These are phyloP conservation scores for Colletotrichum trifolii DNA, from an alignment of 2,329 filamentous ascomycete genomes.

Conservation along the genomic window DNA sequence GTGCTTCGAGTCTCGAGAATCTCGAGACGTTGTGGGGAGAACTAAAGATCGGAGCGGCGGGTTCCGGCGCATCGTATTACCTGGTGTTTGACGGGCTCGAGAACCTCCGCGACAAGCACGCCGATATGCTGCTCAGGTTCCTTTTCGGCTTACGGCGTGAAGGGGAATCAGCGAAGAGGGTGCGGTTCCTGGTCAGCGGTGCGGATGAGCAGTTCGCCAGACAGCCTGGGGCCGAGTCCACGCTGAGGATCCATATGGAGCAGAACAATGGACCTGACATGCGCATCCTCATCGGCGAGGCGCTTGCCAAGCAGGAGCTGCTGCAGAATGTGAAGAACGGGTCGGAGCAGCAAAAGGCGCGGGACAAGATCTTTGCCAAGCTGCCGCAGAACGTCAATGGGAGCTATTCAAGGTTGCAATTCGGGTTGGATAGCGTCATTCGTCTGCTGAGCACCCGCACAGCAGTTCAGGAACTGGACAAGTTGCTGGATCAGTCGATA, in stretches of 20 bases:
- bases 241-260: background rate
- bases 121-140: constrained; percentile 2
- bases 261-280: background rate
- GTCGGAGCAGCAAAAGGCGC: background rate
- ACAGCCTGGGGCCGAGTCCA: too few species aligned
- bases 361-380: background rate
- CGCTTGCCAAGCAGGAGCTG: background rate
- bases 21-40: background rate
- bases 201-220: background rate
- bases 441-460: constrained; percentile 3
- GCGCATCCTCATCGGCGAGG: background rate
- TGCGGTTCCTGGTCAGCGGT: background rate
- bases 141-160: background rate
- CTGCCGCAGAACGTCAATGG: background rate
- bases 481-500: background rate
- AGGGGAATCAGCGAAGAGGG: background rate
- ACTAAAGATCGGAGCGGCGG: constrained; percentile 1
- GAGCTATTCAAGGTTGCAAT: background rate
- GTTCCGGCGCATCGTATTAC: background rate
- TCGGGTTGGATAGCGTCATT: background rate
- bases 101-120: background rate
- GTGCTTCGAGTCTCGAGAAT: background rate
- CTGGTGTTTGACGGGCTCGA: constrained; percentile 1
- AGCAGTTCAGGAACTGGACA: background rate
- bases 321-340: background rate